Evolutionary conservation across 2,329 filamentous ascomycete species (phyloP), one percentile per base, ranked within the genome.

Genomic region (Pestalotiopsis sp.): DNA sequence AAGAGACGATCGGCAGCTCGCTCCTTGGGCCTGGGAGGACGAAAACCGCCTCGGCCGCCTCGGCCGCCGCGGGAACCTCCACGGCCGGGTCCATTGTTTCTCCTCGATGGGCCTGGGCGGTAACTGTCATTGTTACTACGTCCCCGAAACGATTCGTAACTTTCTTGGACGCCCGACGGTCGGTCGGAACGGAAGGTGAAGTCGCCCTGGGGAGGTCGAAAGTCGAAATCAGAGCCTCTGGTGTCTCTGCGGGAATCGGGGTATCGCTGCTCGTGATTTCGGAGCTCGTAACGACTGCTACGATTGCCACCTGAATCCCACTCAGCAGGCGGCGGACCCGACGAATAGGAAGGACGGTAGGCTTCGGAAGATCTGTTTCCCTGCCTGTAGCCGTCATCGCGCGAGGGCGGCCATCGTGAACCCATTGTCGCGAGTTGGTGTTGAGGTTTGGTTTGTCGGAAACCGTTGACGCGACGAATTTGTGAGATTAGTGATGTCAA

Each of bases 171-270:
- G 4, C 85, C 85, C 0, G 81, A 71, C 3, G 87, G 86, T 64
- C 84, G 85, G 11, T 87, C 82, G 56, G 84, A 77, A 6, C 84
- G 84, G 68, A 89, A 89, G 0, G 84, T 86, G 73, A 89, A 89
- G 64, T 88, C 85, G 48, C 85, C 76, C 64, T 80, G 80, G 11
- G 82, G 82, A 6, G 79, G 79, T 22, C 69, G 72, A 9, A 68
- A 66, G 30, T 70, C 66, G 60, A 68, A 44, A n/a, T 59, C 55
- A 20, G 58, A 61, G 58, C 35, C 26, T 39, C 58, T 30, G 11
- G 26, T 30, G 10, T 71, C 69, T 44, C 71, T 69, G 64, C 75
- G 75, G 30, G 74, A 66, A 22, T 73, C 72, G 3, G 75, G 75
- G 56, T 71, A 75, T 20, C 38, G 63, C 4, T 55, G 38, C 7